These are phyloP conservation scores for Solanum microdontum DNA, from an alignment of 257 asterid genomes.

Conservation along the genomic window DNA sequence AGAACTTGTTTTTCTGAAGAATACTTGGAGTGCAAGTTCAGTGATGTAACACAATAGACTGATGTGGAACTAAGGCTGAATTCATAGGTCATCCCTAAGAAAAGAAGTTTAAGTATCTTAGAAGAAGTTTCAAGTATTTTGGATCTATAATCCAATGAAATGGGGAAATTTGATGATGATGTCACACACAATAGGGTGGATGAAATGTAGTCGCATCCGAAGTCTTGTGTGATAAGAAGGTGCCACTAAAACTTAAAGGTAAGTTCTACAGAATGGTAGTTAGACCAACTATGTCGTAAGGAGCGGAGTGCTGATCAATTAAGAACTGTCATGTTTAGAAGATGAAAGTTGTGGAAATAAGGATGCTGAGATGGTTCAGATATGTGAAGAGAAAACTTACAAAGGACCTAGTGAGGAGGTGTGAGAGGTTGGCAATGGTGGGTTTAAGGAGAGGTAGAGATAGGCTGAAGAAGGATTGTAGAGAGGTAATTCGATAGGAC, in stretches of 20 bases:
- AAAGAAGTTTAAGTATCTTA: not conserved
- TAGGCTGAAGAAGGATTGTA: not conserved
- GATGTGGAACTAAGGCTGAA: not conserved
- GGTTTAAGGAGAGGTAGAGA: not conserved
- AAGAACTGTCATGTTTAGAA: not conserved
- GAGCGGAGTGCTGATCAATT: not conserved
- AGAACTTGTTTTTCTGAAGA: not conserved
- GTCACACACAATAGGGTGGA: not conserved
- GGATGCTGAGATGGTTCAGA: not conserved
- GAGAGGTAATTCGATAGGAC: not conserved
- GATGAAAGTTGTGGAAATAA: not conserved
- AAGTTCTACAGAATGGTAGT: not conserved
- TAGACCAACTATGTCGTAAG: not conserved
- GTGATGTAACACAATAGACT: not conserved
- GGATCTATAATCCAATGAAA: not conserved
- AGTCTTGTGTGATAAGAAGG: not conserved
- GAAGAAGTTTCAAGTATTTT: not conserved
- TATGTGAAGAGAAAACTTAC: not conserved
- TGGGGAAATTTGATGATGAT: not conserved
- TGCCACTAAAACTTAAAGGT: not conserved
- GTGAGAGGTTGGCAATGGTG: not conserved
- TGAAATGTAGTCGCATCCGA: not conserved
- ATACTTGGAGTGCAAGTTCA: not conserved
- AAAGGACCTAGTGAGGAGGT: not conserved
- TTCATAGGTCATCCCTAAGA: not conserved